Base-by-base conservation (phyloP, 441 rosid species). In the Hypseocharis bilobata region DNA sequence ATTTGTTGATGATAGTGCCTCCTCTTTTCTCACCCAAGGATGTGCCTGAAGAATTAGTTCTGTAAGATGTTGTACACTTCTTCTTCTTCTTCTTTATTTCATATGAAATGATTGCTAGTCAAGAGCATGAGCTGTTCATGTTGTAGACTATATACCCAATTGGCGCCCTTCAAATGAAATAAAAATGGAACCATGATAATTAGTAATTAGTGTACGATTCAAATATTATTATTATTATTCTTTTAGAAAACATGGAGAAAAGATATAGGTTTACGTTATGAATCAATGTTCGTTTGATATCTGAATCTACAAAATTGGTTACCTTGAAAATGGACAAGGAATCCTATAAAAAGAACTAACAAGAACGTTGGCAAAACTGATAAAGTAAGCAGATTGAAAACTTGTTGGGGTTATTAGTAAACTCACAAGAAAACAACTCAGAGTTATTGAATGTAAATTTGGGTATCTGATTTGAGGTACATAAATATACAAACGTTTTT, bases 21-120 rank as follows among this genome's bases (percentile, higher is more conserved):
- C 89, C 90, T 26, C 76, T 84, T 70, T 93, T 93, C 74, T 77
- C 99, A 36, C 81, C 81, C 26, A 87, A 91, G 82, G 97, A 93
- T 78, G 44, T 76, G 34, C 96, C 96, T 4, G 86, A 82, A 61
- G 83, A 82, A 74, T 56, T 91, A 76, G 96, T 76, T 93, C 80
- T 72, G 96, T 55, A 55, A 23, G 29, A 55, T 27, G 38, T n/a
- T n/a, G n/a, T n/a, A n/a, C n/a, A n/a, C n/a, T n/a, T n/a, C n/a
- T n/a, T n/a, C n/a, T n/a, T n/a, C n/a, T n/a, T n/a, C n/a, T n/a
- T n/a, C n/a, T n/a, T n/a, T n/a, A n/a, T n/a, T n/a, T n/a, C n/a
- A n/a, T n/a, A n/a, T n/a, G n/a, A n/a, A n/a, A n/a, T n/a, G n/a
- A n/a, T n/a, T n/a, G n/a, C n/a, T n/a, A n/a, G n/a, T n/a, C n/a